Percentiles rank a stretch among this genome's conserved stretches.
These are phyloP conservation scores for Cryptomeria japonica DNA, from an alignment of 75 land plant species.

Conservation along the genomic window DNA sequence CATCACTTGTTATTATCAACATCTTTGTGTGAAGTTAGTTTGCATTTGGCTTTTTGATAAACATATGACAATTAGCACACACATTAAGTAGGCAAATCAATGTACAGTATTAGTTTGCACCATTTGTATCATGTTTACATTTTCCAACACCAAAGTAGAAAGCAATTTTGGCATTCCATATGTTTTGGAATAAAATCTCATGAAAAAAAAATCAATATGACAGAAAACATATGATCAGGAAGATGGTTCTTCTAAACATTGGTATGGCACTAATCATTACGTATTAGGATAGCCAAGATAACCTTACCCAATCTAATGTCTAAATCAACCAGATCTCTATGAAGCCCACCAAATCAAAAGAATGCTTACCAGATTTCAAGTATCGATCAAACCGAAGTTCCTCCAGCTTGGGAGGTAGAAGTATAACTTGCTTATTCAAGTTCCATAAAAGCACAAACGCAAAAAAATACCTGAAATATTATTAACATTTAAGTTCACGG, in stretches of 20 bases:
- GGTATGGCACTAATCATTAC: neutral
- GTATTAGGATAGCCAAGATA: neutral
- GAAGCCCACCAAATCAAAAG: neutral
- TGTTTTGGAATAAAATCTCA: neutral
- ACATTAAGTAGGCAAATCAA: neutral
- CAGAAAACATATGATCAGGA: neutral
- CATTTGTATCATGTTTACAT: neutral
- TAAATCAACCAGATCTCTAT: neutral
- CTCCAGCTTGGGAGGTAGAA: constrained; percentile 72
- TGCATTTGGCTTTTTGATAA: neutral
- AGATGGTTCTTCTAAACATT: neutral
- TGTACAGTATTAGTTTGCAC: neutral
- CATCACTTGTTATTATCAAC: neutral
- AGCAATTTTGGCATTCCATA: neutral
- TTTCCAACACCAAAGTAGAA: neutral
- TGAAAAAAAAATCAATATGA: neutral
- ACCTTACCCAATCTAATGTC: neutral
- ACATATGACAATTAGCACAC: neutral
- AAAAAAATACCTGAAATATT: constrained; percentile 61
- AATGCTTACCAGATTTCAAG: constrained; percentile 73
- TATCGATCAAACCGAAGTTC: constrained; percentile 70
- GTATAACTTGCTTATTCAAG: constrained; percentile 54
- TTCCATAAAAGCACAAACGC: constrained; percentile 61
- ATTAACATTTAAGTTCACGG: neutral
- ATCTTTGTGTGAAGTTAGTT: neutral